Evolutionary conservation across 2,329 filamentous ascomycete genomes (phyloP).

Genomic region (Fusarium dlaminii): DNA sequence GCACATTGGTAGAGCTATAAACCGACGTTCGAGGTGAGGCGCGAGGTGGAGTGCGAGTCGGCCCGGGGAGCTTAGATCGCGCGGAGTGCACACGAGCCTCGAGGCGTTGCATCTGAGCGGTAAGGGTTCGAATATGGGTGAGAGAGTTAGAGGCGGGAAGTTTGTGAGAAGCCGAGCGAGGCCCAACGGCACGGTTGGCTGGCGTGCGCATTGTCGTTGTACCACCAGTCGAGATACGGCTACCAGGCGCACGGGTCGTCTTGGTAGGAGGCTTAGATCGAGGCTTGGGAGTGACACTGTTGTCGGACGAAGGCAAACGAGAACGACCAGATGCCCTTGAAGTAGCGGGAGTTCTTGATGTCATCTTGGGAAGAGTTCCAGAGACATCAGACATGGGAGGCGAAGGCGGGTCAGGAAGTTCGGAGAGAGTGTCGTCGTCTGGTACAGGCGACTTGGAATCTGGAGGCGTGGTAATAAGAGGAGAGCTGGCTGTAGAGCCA

Average conservation of each 20-base stretch:
- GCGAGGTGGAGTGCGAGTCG: slow-evolving; percentile 79
- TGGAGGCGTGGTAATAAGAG: slow-evolving; percentile 88
- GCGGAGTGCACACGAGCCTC: slow-evolving; percentile 93
- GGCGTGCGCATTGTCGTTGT: slow-evolving; percentile 61
- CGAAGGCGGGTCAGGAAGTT: slow-evolving; percentile 85
- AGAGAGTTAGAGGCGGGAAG: slow-evolving; percentile 75
- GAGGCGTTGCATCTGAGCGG: slow-evolving; percentile 96
- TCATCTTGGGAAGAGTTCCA: slow-evolving; percentile 63
- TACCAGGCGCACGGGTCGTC: slow-evolving; percentile 47
- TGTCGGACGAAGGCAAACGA: slow-evolving; percentile 65
- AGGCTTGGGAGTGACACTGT: slow-evolving; percentile 65
- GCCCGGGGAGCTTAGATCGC: slow-evolving; percentile 89
- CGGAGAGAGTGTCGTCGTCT: slow-evolving; percentile 62
- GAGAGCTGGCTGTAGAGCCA: slow-evolving; percentile 88
- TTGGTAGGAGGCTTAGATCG: slow-evolving; percentile 58
- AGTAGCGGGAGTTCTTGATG: slow-evolving; percentile 48
- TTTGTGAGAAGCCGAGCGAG: slow-evolving; percentile 61
- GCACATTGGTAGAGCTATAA: slow-evolving; percentile 54
- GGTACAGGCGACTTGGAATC: slow-evolving; percentile 72
- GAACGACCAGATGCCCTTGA: slow-evolving; percentile 47
- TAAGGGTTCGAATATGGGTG: slow-evolving; percentile 91
- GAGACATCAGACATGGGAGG: slow-evolving; percentile 93
- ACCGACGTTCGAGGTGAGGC: slow-evolving; percentile 74
- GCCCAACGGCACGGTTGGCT: slow-evolving; percentile 61
- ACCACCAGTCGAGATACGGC: slow-evolving; percentile 57